Conservation (phyloP, 2,329 filamentous ascomycete genomes). For the Penicillium sp. region DNA sequence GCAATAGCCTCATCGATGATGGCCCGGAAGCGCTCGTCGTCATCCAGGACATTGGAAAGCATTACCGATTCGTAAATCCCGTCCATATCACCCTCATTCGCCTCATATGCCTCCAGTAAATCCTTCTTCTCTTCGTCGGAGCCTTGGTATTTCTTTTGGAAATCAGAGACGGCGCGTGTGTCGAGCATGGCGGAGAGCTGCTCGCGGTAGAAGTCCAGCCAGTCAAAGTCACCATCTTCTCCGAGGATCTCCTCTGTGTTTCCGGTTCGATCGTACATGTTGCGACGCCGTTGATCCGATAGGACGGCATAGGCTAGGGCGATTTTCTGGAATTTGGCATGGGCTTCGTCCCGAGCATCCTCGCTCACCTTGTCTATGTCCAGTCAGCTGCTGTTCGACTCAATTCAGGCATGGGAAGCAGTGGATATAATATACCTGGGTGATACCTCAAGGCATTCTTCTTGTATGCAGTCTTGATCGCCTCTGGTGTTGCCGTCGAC, state of each 20-base stretch:
- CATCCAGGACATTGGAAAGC: constrained; percentile 79
- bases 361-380: constrained; percentile 74
- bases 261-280: constrained; percentile 87
- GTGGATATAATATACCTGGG: constrained; percentile 62
- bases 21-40: constrained; percentile 80
- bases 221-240: constrained; percentile 78
- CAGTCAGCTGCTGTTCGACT: constrained; percentile 15
- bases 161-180: constrained; percentile 72
- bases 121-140: constrained; percentile 84
- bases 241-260: constrained; percentile 81
- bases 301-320: constrained; percentile 94
- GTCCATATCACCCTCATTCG: constrained; percentile 75
- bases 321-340: constrained; percentile 83
- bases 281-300: constrained; percentile 77
- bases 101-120: constrained; percentile 75
- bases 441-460: constrained; percentile 88
- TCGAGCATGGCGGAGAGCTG: constrained; percentile 81
- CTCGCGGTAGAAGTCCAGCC: constrained; percentile 84
- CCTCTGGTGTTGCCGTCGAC: constrained; percentile 71
- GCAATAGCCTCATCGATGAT: constrained; percentile 84
- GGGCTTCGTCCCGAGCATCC: constrained; percentile 71
- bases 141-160: constrained; percentile 78
- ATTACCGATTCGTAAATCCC: constrained; percentile 81
- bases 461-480: constrained; percentile 89
- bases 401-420: neutral